phyloP scores from a whole-genome alignment of 2,329 filamentous ascomycete genomes.

The Phaeosphaeriaceae sp. region DNA sequence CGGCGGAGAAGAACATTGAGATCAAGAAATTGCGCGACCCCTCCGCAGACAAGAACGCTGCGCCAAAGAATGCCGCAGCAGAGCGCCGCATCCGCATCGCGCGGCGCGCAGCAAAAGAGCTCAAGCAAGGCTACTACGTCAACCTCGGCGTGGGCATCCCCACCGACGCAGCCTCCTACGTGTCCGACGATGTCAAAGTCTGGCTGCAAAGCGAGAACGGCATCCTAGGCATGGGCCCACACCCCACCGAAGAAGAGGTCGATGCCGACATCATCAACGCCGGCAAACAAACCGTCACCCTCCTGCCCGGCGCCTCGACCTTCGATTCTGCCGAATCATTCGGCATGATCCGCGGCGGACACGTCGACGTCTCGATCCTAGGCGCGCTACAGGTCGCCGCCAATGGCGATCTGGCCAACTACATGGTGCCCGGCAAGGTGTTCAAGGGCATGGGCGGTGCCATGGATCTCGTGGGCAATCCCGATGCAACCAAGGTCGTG shows the following conservation, averaged over 20 bases:
- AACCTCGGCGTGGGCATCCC: conserved; percentile 94
- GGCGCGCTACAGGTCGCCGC: conserved; percentile 89
- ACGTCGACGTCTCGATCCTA: conserved; percentile 86
- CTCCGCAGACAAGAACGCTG: conserved; percentile 16
- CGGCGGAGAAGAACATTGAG: conserved; percentile 78
- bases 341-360: conserved; percentile 88
- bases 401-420: conserved; percentile 84
- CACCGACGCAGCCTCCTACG: conserved; percentile 85
- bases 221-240: conserved; percentile 54
- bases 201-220: conserved; percentile 64
- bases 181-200: conserved; percentile 63
- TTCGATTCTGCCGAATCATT: conserved; percentile 91
- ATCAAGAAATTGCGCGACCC: conserved; percentile 44
- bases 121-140: conserved; percentile 94
- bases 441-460: conserved; percentile 90
- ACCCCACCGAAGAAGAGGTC: conserved; percentile 68
- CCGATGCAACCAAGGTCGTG: conserved; percentile 82
- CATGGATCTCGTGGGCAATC: conserved; percentile 90
- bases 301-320: conserved; percentile 77
- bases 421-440: conserved; percentile 87
- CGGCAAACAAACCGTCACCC: conserved; percentile 90
- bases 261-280: conserved; percentile 91
- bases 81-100: conserved; percentile 76
- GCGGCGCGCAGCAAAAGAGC: conserved; percentile 83
- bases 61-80: conserved; percentile 5